Evolutionary conservation across 495 filamentous ascomycete genomes (phyloP).

Genomic region (Penicillium coffeae): DNA sequence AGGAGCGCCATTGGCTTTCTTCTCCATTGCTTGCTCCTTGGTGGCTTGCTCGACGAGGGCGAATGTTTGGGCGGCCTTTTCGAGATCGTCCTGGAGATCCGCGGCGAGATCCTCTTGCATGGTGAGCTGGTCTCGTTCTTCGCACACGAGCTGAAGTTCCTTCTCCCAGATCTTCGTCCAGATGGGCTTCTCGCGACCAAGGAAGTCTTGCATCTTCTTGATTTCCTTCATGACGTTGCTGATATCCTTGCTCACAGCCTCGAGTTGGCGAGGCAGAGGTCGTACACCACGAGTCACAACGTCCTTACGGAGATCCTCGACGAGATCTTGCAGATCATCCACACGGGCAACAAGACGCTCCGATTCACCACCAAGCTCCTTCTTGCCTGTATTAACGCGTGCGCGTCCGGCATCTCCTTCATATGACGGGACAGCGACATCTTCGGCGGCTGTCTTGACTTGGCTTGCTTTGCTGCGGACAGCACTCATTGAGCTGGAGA

Average conservation of each 20-base stretch:
- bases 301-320: conserved; percentile 96
- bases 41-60: conserved; percentile 93
- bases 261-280: conserved; percentile 86
- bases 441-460: conserved; percentile 71
- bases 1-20: conserved; percentile 37
- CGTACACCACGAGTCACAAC: conserved; percentile 91
- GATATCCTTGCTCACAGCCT: conserved; percentile 82
- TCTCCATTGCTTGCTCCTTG: conserved; percentile 86
- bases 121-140: conserved; percentile 87
- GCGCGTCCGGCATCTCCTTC: conserved; percentile 70
- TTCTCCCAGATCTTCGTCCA: conserved; percentile 99
- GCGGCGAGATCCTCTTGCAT: conserved; percentile 91
- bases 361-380: conserved; percentile 74
- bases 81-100: conserved; percentile 90
- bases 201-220: conserved; percentile 91
- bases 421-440: conserved; percentile 58
- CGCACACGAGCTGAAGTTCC: conserved; percentile 89
- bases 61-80: conserved; percentile 90
- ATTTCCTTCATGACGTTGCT: conserved; percentile 75
- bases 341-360: conserved; percentile 86
- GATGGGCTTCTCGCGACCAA: conserved; percentile 85
- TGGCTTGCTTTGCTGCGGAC: conserved; percentile 74
- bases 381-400: conserved; percentile 83
- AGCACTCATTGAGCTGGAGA: conserved; percentile 78
- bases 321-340: conserved; percentile 91